A percentile compares a stretch with the other conserved stretches of the same genome.
Conservation (phyloP, 1,139 yeast species). For the Geotrichum cucujoidarum region DNA sequence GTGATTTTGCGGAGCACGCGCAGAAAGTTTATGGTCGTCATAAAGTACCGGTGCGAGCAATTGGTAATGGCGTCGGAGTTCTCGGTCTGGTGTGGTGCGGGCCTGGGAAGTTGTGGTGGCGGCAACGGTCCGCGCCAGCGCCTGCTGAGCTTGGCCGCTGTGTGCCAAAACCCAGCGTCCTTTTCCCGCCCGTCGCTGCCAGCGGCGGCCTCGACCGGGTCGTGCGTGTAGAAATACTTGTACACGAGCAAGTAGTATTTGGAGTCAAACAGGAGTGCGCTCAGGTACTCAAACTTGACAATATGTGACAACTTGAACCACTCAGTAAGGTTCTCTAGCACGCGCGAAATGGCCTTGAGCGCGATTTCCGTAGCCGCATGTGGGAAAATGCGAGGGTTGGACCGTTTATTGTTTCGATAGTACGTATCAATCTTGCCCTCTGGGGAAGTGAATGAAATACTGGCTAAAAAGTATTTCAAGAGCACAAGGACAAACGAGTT, state of each 20-base stretch:
- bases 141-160: not conserved
- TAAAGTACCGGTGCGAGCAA: constrained; percentile 34
- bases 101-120: too few relatives aligned
- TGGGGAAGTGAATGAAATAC: constrained; percentile 22
- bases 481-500: constrained; percentile 61
- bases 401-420: not conserved
- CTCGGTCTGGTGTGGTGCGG: constrained; percentile 7
- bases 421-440: constrained; percentile 12
- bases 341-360: constrained; percentile 56
- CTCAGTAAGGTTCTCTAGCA: constrained; percentile 49
- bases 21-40: constrained; percentile 35
- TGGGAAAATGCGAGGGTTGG: constrained; percentile 17
- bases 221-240: constrained; percentile 38
- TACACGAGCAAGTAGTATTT: constrained; percentile 48
- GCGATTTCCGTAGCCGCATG: constrained; percentile 44
- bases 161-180: not conserved
- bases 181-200: not conserved
- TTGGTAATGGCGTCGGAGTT: constrained; percentile 20
- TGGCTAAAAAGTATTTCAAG: constrained; percentile 56
- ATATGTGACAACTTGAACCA: constrained; percentile 77
- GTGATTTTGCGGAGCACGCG: constrained; percentile 36
- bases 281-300: constrained; percentile 71
- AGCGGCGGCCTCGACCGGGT: constrained; percentile 33
- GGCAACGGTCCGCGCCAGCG: not conserved
- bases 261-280: constrained; percentile 70